Conservation (phyloP, 495 filamentous ascomycete genomes). For the Letharia columbiana region DNA sequence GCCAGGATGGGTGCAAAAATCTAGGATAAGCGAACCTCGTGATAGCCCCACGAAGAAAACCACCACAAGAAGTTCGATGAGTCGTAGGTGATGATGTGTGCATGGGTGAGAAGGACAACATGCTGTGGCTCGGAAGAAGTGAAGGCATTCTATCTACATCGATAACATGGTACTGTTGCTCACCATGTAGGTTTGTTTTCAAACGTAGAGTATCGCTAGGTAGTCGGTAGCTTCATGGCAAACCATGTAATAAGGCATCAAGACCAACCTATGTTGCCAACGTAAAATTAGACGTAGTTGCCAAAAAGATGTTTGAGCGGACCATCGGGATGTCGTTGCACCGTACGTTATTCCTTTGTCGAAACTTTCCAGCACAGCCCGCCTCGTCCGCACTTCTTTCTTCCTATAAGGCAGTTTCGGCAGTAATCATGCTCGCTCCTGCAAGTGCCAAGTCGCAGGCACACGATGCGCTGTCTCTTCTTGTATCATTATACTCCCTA, state of each 20-base stretch:
- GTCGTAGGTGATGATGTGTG: neutral
- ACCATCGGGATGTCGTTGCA: neutral
- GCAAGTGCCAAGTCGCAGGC: neutral
- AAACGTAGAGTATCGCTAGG: neutral
- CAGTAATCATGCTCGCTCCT: slow-evolving; percentile 9
- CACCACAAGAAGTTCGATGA: slow-evolving; percentile 1
- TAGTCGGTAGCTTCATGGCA: neutral
- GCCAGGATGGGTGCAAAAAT: slow-evolving; percentile 35
- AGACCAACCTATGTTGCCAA: neutral
- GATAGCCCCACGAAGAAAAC: slow-evolving; percentile 1
- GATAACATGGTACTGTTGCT: neutral
- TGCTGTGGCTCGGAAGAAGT: neutral
- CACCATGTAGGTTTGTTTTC: neutral
- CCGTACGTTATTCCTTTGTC: neutral
- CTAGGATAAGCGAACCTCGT: slow-evolving; percentile 4
- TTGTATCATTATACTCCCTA: neutral
- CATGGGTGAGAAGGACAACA: neutral
- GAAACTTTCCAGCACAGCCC: slow-evolving; percentile 12
- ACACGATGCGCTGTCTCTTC: neutral
- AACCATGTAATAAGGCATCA: neutral
- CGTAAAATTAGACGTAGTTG: neutral
- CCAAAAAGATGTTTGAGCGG: neutral
- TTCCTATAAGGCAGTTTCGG: slow-evolving; percentile 4
- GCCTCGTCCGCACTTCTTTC: slow-evolving; percentile 8
- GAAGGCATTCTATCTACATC: neutral